phyloP scores from a whole-genome alignment of 2,329 filamentous ascomycete genomes.

The Macrophomina pseudophaseolina region DNA sequence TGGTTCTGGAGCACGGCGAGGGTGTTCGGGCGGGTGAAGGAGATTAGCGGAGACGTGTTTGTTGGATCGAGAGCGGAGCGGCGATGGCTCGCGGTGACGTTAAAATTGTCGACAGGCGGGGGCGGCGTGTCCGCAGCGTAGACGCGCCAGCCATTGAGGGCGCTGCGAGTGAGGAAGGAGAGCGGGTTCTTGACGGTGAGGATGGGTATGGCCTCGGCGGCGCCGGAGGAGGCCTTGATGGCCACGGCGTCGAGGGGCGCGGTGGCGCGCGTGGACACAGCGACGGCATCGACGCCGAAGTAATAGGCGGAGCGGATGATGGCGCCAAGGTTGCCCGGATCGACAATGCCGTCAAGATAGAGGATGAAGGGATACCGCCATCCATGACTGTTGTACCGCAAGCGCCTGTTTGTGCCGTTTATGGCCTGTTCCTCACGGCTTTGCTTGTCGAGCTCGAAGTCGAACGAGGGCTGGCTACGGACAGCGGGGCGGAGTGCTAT shows the following conservation, averaged over 20 bases:
- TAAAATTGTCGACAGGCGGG: constrained; percentile 11
- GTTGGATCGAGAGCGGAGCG: not conserved
- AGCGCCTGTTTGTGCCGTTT: constrained; percentile 68
- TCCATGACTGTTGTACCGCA: constrained; percentile 51
- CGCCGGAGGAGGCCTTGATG: constrained; percentile 87
- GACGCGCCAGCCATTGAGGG: constrained; percentile 76
- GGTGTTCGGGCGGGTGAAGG: constrained; percentile 32
- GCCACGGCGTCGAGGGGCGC: constrained; percentile 77
- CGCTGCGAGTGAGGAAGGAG: constrained; percentile 72
- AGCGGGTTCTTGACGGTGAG: constrained; percentile 71
- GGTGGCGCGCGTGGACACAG: constrained; percentile 72
- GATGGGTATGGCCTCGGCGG: constrained; percentile 78
- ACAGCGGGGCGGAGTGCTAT: not conserved
- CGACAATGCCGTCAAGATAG: constrained; percentile 73
- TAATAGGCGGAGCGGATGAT: constrained; percentile 89
- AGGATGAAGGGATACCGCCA: constrained; percentile 72
- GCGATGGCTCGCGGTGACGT: not conserved
- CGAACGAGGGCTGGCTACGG: constrained; percentile 30
- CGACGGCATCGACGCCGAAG: constrained; percentile 84
- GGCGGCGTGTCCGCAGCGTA: constrained; percentile 68
- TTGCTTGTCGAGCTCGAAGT: constrained; percentile 63
- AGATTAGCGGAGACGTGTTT: constrained; percentile 29
- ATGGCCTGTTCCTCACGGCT: constrained; percentile 73
- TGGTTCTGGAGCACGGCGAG: constrained; percentile 31
- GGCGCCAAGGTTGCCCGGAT: constrained; percentile 88